Percentiles rank a stretch among this genome's conserved stretches.
These are phyloP conservation scores for Arthrobotrys entomopaga DNA, from an alignment of 2,329 filamentous ascomycete genomes.

Conservation along the genomic window DNA sequence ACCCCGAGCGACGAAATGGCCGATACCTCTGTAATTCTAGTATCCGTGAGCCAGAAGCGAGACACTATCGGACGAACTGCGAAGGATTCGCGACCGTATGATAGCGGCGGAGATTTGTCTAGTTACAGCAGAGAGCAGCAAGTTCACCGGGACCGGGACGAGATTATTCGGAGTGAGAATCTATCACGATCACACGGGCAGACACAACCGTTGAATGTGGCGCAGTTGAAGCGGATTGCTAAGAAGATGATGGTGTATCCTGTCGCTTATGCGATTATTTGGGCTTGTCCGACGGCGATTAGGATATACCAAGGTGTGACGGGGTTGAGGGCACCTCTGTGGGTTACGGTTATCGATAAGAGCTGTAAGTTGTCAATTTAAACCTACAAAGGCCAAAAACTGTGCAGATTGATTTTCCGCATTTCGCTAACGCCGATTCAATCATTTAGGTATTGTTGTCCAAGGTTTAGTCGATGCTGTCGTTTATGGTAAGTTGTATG, in stretches of 20 bases:
- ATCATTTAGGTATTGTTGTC: conserved; percentile 61
- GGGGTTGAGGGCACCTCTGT: conserved; percentile 61
- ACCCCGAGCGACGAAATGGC: conserved; percentile 51
- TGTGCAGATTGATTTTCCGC: neutral
- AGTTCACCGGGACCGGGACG: neutral
- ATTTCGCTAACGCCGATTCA: neutral
- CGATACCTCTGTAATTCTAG: conserved; percentile 37
- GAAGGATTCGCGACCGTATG: conserved; percentile 23
- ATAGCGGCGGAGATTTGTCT: conserved; percentile 19
- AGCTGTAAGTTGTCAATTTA: conserved; percentile 54
- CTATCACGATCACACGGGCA: conserved; percentile 28
- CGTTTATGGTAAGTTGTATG: conserved; percentile 61
- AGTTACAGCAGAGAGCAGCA: neutral
- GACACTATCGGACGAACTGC: conserved; percentile 38
- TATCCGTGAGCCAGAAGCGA: conserved; percentile 19
- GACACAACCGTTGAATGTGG: conserved; percentile 38
- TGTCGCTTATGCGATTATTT: conserved; percentile 63
- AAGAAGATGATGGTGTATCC: conserved; percentile 64
- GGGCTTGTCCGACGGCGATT: conserved; percentile 63
- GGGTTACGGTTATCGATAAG: conserved; percentile 62
- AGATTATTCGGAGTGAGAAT: conserved; percentile 3
- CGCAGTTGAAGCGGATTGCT: conserved; percentile 60
- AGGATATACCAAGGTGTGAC: conserved; percentile 63
- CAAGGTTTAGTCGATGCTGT: conserved; percentile 63
- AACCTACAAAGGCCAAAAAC: neutral